A percentile compares a stretch with the other conserved stretches of the same genome.
Conservation (phyloP, 495 filamentous ascomycete species). For the Hapsidospora chrysogenum region DNA sequence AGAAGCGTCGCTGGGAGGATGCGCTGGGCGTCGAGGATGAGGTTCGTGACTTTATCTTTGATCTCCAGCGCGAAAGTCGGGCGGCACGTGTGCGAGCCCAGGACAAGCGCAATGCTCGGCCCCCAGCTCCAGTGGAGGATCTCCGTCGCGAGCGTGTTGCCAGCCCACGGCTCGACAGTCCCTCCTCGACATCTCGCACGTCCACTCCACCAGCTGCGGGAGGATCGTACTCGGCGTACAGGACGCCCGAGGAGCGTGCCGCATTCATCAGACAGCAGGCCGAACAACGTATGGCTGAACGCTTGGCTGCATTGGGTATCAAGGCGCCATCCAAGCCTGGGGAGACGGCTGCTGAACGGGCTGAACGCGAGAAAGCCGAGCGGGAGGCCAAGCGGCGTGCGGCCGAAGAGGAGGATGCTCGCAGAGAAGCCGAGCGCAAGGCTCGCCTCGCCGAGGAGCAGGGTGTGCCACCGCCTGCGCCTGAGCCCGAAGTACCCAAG, state of each 20-base stretch:
- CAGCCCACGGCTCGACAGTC: slow-evolving; percentile 15
- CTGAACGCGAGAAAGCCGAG: slow-evolving; percentile 78
- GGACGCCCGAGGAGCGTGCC: slow-evolving; percentile 81
- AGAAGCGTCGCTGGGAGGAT: slow-evolving; percentile 90
- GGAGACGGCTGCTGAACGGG: slow-evolving; percentile 67
- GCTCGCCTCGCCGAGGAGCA: slow-evolving; percentile 73
- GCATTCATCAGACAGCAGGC: slow-evolving; percentile 95
- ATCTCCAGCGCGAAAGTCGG: slow-evolving; percentile 71
- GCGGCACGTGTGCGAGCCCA: slow-evolving; percentile 60
- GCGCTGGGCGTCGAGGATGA: slow-evolving; percentile 91
- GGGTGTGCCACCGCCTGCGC: slow-evolving; percentile 38
- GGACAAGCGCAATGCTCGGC: slow-evolving; percentile 30
- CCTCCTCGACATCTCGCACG: slow-evolving; percentile 22
- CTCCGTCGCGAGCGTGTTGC: slow-evolving; percentile 24
- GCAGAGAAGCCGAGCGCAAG: slow-evolving; percentile 74
- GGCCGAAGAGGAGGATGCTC: slow-evolving; percentile 91
- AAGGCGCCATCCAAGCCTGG: slow-evolving; percentile 55
- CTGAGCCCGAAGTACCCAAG: slow-evolving; percentile 23
- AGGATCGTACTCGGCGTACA: slow-evolving; percentile 60
- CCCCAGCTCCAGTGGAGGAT: slow-evolving; percentile 24
- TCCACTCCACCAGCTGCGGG: slow-evolving; percentile 26
- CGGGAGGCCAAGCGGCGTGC: slow-evolving; percentile 69
- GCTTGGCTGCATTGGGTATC: slow-evolving; percentile 83
- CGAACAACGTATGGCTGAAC: slow-evolving; percentile 93
- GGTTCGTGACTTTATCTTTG: slow-evolving; percentile 93